Conservation (phyloP, 345 rosid species). For the Psidium friedrichsthalianum region DNA sequence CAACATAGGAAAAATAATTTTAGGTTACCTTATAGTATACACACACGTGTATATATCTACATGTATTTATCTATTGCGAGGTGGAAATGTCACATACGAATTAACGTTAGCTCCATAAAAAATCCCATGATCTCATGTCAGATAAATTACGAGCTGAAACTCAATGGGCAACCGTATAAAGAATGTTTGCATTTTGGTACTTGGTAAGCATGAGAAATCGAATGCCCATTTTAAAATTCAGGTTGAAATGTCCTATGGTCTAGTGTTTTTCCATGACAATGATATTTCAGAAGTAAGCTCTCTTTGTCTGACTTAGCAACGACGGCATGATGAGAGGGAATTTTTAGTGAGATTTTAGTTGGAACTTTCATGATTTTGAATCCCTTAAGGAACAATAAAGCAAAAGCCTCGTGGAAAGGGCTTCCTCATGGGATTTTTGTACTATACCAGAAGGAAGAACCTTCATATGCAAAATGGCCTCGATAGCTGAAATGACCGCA, state of each 20-base stretch:
- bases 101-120: not conserved
- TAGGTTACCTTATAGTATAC: not conserved
- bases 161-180: not conserved
- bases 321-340: not conserved
- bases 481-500: not conserved
- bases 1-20: not conserved
- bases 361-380: conserved; percentile 4
- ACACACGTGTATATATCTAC: too few species aligned
- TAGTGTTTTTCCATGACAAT: not conserved
- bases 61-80: too few species aligned
- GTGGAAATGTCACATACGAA: too few species aligned
- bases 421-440: not conserved
- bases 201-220: not conserved
- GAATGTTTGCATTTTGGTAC: not conserved
- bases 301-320: not conserved
- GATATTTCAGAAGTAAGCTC: not conserved
- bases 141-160: not conserved
- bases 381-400: conserved; percentile 1
- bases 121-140: not conserved
- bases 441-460: not conserved
- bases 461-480: not conserved
- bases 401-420: not conserved
- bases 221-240: not conserved
- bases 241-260: not conserved
- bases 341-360: not conserved